Evolutionary conservation across 164 flowering plant genomes (phyloP), one percentile per base, ranked within the genome.

Genomic region (Piper betle): DNA sequence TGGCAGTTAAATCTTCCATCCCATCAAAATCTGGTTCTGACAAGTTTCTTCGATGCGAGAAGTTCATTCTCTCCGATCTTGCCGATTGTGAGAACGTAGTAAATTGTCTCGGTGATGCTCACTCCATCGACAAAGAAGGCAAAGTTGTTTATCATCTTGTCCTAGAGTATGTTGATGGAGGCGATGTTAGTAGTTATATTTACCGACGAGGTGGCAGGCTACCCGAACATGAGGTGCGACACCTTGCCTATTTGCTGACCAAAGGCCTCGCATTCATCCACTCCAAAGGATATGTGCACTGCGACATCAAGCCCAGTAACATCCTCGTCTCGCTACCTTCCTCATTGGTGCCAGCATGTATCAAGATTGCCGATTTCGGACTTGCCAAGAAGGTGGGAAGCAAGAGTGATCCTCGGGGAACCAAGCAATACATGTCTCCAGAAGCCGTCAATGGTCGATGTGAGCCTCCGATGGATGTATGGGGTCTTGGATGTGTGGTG

Each of bases 401-500:
- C 17, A 57, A n/a, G 19, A 62, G 61, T 69, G 81, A 56, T 76
- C 60, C 79, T 62, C 68, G 90, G 20, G 97, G 97, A 0, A 88
- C 97, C 19, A 92, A 94, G 38, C 50, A 84, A 69, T 83, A 82
- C 42, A 78, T 84, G 83, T 70, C 97, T 52, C 97, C 97, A 62
- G 97, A 91, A 62, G 69, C 79, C 4, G 80, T 83, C 3, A 66
- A 70, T 48, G 62, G 71, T 20, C 75, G 77, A 12, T 68, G 70
- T 40, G 93, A 75, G 38, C 37, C 90, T 8, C 75, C 90, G 62
- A 69, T 77, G 6, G 98, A 92, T 64, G 62, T 92, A 0, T 92
- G 98, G 97, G 88, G 91, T 1, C 72, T 88, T 0, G 97, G 96
- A 11, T 91, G 97, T 43, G 73, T 76, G 7, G 88, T 88, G 25